These are phyloP conservation scores for Andrographis paniculata DNA, from an alignment of 305 asterid genomes.

Conservation along the genomic window DNA sequence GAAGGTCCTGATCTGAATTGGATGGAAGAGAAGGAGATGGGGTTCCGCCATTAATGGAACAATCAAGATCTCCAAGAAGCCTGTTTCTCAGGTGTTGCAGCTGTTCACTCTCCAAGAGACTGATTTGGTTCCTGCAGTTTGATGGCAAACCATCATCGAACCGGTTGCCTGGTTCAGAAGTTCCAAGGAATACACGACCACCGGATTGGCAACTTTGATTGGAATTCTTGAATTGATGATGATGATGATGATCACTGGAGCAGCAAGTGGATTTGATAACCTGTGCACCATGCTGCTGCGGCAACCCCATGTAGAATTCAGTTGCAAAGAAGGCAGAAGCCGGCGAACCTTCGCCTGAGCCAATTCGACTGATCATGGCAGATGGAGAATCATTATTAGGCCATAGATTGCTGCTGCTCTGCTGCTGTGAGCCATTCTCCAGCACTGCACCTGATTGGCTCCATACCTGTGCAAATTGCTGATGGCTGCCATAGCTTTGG, in stretches of 20 bases:
- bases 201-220: constrained; percentile 17
- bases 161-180: constrained; percentile 19
- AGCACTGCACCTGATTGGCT: constrained; percentile 17
- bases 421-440: constrained; percentile 19
- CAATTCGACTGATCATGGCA: constrained; percentile 40
- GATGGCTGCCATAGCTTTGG: constrained; percentile 20
- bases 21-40: constrained; percentile 24
- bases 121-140: constrained; percentile 8
- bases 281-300: no score
- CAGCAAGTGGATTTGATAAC: no score
- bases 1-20: constrained; percentile 29
- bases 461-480: constrained; percentile 22
- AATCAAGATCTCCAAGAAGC: constrained; percentile 39
- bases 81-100: constrained; percentile 36
- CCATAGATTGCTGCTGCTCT: constrained; percentile 26
- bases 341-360: constrained; percentile 60
- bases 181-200: constrained; percentile 25
- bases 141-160: constrained; percentile 15
- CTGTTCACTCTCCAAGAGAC: constrained; percentile 37
- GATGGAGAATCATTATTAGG: constrained; percentile 25
- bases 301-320: constrained; percentile 43
- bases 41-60: constrained; percentile 18
- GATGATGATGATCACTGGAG: no score
- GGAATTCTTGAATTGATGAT: constrained; percentile 25
- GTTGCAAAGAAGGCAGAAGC: constrained; percentile 41